A percentile compares a stretch with the other conserved stretches of the same genome.
These are phyloP conservation scores for Candida quercuum DNA, from an alignment of 805 yeast species.

Conservation along the genomic window DNA sequence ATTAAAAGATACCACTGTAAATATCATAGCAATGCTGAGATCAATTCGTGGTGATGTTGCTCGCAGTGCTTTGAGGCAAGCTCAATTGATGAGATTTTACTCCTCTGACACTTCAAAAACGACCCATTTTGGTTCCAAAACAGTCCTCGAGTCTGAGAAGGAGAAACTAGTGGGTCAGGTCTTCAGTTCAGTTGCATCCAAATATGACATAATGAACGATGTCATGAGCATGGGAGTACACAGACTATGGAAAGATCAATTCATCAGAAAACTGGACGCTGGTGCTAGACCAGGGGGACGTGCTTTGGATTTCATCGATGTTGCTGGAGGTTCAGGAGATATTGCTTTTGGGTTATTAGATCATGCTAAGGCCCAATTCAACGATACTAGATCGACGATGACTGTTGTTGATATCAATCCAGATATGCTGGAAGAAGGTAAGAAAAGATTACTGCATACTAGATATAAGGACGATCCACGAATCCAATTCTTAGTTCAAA, in stretches of 20 bases:
- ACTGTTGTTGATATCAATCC: constrained; percentile 92
- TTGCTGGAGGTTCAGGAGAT: constrained; percentile 99
- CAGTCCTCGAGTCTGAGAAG: constrained; percentile 74
- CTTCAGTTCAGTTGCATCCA: constrained; percentile 90
- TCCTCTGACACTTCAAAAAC: constrained; percentile 30
- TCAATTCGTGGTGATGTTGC: neutral
- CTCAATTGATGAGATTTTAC: neutral
- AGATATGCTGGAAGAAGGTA: constrained; percentile 94
- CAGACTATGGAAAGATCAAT: constrained; percentile 90
- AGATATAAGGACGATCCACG: constrained; percentile 50
- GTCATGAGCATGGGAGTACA: constrained; percentile 96
- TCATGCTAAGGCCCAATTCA: constrained; percentile 76
- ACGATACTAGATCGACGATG: constrained; percentile 75
- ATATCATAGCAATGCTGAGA: neutral
- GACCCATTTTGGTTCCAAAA: constrained; percentile 92
- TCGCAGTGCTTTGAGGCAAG: neutral
- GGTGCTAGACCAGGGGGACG: constrained; percentile 86
- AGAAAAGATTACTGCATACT: constrained; percentile 59
- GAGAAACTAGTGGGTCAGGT: constrained; percentile 82
- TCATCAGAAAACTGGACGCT: constrained; percentile 83
- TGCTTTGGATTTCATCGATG: constrained; percentile 86
- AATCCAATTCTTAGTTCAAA: constrained; percentile 79
- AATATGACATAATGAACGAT: constrained; percentile 95
- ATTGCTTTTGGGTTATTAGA: constrained; percentile 93
- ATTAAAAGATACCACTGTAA: no score